phyloP scores from a whole-genome alignment of 257 asterid species.

The Marsdenia floribunda region DNA sequence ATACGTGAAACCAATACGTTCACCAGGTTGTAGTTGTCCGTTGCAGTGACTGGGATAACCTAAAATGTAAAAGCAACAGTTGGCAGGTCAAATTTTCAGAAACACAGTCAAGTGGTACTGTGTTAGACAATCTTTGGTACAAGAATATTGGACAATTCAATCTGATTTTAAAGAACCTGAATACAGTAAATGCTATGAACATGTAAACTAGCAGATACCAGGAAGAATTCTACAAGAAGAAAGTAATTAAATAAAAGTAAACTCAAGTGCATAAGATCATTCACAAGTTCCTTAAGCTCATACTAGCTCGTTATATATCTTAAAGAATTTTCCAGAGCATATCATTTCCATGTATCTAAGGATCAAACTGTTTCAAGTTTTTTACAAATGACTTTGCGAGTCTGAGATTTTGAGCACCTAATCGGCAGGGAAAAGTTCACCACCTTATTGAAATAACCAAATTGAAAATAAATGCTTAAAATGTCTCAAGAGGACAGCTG shows the following conservation, averaged over 20 bases:
- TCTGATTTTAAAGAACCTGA: background rate
- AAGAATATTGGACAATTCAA: background rate
- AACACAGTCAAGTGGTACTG: background rate
- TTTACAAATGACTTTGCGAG: background rate
- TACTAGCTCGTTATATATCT: background rate
- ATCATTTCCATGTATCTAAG: background rate
- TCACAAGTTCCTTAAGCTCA: background rate
- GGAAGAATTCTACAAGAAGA: background rate
- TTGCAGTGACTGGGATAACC: conserved; percentile 50
- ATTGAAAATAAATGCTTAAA: background rate
- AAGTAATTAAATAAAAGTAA: background rate
- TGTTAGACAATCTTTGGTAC: background rate
- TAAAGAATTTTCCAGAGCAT: background rate
- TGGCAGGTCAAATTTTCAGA: background rate
- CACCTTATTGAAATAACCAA: background rate
- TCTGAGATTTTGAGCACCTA: background rate
- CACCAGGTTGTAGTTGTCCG: conserved; percentile 60
- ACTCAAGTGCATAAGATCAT: background rate
- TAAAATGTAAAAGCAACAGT: conserved; percentile 28
- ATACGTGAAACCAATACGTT: conserved; percentile 94
- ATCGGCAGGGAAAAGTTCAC: background rate
- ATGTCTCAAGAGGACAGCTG: background rate
- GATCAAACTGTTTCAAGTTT: background rate
- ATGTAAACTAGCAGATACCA: background rate
- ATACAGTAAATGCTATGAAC: background rate